phyloP scores from a whole-genome alignment of 345 rosid species.

The Combretum micranthum region DNA sequence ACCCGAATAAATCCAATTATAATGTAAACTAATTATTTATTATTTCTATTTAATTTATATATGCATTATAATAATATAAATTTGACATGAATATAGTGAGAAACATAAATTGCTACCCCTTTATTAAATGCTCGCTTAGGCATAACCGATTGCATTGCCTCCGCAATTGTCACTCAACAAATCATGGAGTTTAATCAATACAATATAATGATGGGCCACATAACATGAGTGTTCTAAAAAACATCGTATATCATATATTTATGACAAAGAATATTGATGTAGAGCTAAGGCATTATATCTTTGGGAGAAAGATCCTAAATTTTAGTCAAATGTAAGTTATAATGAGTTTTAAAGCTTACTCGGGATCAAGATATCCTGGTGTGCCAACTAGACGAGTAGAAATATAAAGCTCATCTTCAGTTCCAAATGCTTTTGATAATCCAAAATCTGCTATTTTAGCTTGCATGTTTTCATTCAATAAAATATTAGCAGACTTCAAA shows the following conservation, averaged over 20 bases:
- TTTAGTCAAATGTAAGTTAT: background rate
- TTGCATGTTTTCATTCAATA: slow-evolving; percentile 34
- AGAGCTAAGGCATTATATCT: too few species aligned
- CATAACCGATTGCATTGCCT: too few species aligned
- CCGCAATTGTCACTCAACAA: too few species aligned
- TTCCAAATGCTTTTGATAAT: slow-evolving; percentile 29
- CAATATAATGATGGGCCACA: too few species aligned
- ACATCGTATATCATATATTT: too few species aligned
- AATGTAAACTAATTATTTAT: background rate
- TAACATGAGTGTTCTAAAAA: background rate
- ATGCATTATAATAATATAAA: too few species aligned
- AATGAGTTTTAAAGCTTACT: slow-evolving; percentile 17
- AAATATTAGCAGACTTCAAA: slow-evolving; percentile 41
- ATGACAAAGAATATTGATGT: too few species aligned
- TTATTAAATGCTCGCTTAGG: too few species aligned
- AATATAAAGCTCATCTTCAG: slow-evolving; percentile 24
- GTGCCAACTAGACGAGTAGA: slow-evolving; percentile 29
- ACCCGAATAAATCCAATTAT: background rate
- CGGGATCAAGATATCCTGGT: slow-evolving; percentile 39
- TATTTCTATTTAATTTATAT: too few species aligned
- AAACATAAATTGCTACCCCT: too few species aligned
- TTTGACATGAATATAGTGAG: too few species aligned
- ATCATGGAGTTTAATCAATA: too few species aligned
- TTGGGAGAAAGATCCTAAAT: background rate
- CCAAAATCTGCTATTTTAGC: slow-evolving; percentile 52